phyloP scores from a whole-genome alignment of 257 asterid genomes.

The Solanum virginianum region DNA sequence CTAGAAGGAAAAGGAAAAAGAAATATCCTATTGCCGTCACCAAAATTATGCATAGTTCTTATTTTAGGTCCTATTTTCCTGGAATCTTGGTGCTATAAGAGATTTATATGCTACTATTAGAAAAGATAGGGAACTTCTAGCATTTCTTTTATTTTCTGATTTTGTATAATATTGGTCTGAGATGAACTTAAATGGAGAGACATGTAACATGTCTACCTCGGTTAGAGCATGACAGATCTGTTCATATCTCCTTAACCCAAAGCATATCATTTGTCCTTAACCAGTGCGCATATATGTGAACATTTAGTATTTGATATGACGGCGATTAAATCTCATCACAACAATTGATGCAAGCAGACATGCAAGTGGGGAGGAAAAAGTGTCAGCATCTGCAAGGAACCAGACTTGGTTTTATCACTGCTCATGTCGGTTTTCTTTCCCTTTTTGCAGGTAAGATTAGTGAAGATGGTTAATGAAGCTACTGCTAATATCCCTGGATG shows the following conservation, averaged over 20 bases:
- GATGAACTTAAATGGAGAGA: neutral
- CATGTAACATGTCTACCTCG: neutral
- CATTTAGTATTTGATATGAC: neutral
- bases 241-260: neutral
- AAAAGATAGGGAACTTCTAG: neutral
- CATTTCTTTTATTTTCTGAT: neutral
- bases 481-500: constrained; percentile 77
- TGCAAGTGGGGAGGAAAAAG: neutral
- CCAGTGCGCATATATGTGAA: neutral
- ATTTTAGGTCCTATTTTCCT: neutral
- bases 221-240: neutral
- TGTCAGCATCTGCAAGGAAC: neutral
- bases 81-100: neutral
- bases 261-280: neutral
- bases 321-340: neutral
- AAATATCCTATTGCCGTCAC: neutral
- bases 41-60: neutral
- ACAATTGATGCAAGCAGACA: neutral
- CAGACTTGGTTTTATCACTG: neutral
- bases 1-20: neutral
- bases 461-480: constrained; percentile 82
- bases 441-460: constrained; percentile 66
- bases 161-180: neutral
- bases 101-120: neutral
- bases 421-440: neutral